These are phyloP conservation scores for Warburgia ugandensis DNA, from an alignment of 164 flowering plant species.

Conservation along the genomic window DNA sequence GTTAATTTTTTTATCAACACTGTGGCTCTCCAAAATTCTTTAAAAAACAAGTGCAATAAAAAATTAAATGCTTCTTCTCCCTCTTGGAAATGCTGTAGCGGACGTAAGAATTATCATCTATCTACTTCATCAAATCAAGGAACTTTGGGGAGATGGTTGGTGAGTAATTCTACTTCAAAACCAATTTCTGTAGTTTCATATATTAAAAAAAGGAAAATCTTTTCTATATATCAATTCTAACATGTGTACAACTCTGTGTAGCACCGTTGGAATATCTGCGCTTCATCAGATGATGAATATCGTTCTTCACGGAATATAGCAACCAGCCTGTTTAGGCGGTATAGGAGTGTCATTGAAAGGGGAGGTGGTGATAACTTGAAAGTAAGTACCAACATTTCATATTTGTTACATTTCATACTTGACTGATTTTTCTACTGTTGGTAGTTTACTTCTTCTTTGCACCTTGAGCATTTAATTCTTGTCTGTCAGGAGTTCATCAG, in stretches of 20 bases:
- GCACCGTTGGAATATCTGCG: constrained; percentile 42
- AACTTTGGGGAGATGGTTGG: constrained; percentile 48
- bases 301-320: constrained; percentile 95
- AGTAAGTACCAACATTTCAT: constrained; percentile 33
- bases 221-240: not conserved
- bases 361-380: constrained; percentile 92
- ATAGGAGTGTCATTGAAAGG: constrained; percentile 64
- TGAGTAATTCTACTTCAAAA: constrained; percentile 16
- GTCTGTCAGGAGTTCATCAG: constrained; percentile 72
- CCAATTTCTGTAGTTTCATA: not conserved
- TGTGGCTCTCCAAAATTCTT: constrained; percentile 8
- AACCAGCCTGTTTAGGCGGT: constrained; percentile 73
- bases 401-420: not conserved
- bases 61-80: constrained; percentile 18
- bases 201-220: not conserved
- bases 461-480: not conserved
- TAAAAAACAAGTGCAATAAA: constrained; percentile 16
- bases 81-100: constrained; percentile 21
- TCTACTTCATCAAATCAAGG: constrained; percentile 17
- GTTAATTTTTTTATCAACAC: constrained; percentile 20
- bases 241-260: constrained; percentile 10
- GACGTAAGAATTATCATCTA: constrained; percentile 12
- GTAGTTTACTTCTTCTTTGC: not conserved
- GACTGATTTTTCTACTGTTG: not conserved
- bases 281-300: constrained; percentile 74